Evolutionary conservation across 129 eudicot genomes (phyloP), one percentile per base, ranked within the genome.

Genomic region (Pseudognaphalium luteoalbum): DNA sequence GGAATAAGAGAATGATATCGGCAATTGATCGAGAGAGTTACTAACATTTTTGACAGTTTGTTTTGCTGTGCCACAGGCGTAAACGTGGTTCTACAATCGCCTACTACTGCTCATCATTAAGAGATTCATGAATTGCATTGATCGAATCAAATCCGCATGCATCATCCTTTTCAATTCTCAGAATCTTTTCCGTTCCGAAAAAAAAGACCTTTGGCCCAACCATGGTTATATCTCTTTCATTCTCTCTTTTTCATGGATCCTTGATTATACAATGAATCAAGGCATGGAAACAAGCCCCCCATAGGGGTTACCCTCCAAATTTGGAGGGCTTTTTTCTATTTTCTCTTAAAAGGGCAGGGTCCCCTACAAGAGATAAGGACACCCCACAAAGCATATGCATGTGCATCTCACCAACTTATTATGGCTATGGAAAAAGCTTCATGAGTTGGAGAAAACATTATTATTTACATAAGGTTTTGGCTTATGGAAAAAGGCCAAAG

Each of bases 21-120:
- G 15, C 57, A 39, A 66, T 25, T 25, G 28, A 70, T 70, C 39
- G 35, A 47, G 12, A 14, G 61, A 73, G 82, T 62, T 80, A 88
- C 95, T 93, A 83, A 93, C 80, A 85, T 84, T 81, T 83, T 86
- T 88, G 96, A 90, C 95, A 93, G 98, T 93, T 87, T 93, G 97
- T 85, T 90, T 93, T 90, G 97, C 97, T 88, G 92, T 93, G 87
- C 98, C 92, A 65, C 98, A 93, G 98, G 98, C 98, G 83, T 93
- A 78, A 90, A 87, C 80, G 76, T 93, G 92, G 83, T 85, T 71
- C 86, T 87, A 65, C 90, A 74, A 63, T 88, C 98, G 17, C 87
- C 95, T 29, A 79, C 87, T 29, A 79, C 87, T 39, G 87, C 91
- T 76, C 92, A 88, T 84, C 92, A 82, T 84, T 93, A 87, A 88